phyloP scores from a whole-genome alignment of 1,139 yeast species.

The Diutina neorugosa region DNA sequence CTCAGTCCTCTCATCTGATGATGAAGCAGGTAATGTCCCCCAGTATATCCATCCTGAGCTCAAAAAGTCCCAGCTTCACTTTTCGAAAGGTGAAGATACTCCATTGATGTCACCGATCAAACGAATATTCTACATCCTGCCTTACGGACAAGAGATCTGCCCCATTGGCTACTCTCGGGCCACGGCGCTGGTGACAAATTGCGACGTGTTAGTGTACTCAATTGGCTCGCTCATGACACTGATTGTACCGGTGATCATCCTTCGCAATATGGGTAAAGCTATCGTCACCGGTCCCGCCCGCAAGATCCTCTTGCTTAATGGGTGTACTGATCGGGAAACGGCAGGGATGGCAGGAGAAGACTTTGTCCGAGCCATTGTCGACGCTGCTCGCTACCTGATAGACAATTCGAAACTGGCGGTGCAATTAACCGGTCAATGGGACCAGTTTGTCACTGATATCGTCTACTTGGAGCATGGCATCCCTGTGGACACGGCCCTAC shows the following conservation, averaged over 20 bases:
- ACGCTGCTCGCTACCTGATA: conserved; percentile 33
- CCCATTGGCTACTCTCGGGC: conserved; percentile 68
- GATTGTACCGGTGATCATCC: conserved; percentile 60
- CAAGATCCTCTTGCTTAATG: conserved; percentile 50
- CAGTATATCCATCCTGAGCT: conserved; percentile 76
- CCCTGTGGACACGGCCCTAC: conserved; percentile 26
- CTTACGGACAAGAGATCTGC: conserved; percentile 78
- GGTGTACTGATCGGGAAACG: conserved; percentile 68
- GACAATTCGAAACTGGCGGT: conserved; percentile 6
- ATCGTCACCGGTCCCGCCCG: conserved; percentile 21
- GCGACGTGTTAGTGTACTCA: conserved; percentile 58
- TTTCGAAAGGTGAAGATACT: conserved; percentile 41
- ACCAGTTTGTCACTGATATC: conserved; percentile 42
- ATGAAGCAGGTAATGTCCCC: conserved; percentile 48
- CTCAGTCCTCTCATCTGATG: conserved; percentile 19
- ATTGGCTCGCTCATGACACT: conserved; percentile 88
- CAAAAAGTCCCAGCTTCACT: conserved; percentile 60
- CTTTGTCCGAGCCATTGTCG: conserved; percentile 42
- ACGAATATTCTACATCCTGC: conserved; percentile 69
- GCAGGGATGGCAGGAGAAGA: conserved; percentile 49
- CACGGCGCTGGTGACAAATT: conserved; percentile 32
- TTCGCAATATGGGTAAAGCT: conserved; percentile 63
- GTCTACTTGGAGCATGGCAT: conserved; percentile 39
- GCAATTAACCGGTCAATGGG: conserved; percentile 16
- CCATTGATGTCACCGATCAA: conserved; percentile 69